Conservation (phyloP, 1,139 yeast species). For the Yamadazyma taylorii region DNA sequence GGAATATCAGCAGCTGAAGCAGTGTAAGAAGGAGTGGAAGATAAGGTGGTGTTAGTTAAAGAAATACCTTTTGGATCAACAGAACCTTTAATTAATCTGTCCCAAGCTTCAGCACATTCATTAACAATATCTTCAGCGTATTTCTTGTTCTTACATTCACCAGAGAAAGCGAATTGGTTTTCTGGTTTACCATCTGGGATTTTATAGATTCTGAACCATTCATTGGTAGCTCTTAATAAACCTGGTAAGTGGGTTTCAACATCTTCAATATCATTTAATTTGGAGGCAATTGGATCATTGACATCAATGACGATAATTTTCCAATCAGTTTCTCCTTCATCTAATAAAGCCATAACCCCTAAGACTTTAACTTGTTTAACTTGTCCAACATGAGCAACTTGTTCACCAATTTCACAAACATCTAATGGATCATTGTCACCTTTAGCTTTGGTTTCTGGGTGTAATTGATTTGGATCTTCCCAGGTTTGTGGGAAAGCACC, state of each 20-base stretch:
- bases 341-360: constrained; percentile 84
- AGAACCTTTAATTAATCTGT: constrained; percentile 57
- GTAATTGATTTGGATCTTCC: constrained; percentile 76
- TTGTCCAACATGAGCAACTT: constrained; percentile 70
- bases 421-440: constrained; percentile 94
- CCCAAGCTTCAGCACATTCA: constrained; percentile 84
- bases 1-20: constrained; percentile 59
- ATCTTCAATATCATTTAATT: constrained; percentile 73
- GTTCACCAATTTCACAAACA: constrained; percentile 84
- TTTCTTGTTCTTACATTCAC: constrained; percentile 69
- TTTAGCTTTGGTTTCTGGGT: constrained; percentile 66
- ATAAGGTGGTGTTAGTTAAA: constrained; percentile 72
- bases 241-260: constrained; percentile 79
- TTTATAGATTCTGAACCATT: constrained; percentile 91
- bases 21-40: constrained; percentile 53
- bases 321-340: constrained; percentile 96
- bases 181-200: constrained; percentile 89
- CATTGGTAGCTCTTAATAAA: constrained; percentile 75
- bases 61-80: constrained; percentile 54
- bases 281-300: constrained; percentile 73
- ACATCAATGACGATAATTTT: constrained; percentile 77
- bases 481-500: constrained; percentile 96
- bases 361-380: constrained; percentile 79
- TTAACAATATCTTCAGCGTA: constrained; percentile 70
- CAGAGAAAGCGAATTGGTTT: constrained; percentile 82